A percentile compares a stretch with the other conserved stretches of the same genome.
Conservation (phyloP, 2,329 filamentous ascomycete species). For the Sporothrix protearum region DNA sequence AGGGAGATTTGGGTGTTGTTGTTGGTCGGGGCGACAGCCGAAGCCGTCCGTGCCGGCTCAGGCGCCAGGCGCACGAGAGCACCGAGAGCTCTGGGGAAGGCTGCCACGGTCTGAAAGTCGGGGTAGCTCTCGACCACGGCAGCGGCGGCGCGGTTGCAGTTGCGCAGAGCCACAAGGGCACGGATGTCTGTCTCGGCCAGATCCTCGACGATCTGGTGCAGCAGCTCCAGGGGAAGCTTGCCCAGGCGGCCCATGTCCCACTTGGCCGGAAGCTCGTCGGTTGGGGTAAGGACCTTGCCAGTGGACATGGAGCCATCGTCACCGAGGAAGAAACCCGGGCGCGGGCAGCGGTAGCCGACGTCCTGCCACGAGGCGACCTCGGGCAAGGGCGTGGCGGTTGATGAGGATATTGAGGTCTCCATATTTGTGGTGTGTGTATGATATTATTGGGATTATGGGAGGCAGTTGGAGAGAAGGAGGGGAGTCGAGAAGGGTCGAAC, state of each 20-base stretch:
- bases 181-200: conserved; percentile 23
- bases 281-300: conserved; percentile 14
- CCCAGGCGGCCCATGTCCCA: conserved; percentile 24
- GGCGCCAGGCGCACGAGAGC: conserved; percentile 23
- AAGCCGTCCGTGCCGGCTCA: neutral
- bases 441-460: too few relatives aligned
- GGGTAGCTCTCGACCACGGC: conserved; percentile 23
- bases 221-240: conserved; percentile 25
- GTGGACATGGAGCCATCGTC: conserved; percentile 25
- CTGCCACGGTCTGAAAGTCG: conserved; percentile 26
- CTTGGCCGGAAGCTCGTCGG: conserved; percentile 1
- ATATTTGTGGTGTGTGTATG: neutral
- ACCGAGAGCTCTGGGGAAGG: conserved; percentile 26
- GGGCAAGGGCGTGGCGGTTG: neutral
- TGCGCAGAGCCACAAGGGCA: conserved; percentile 26
- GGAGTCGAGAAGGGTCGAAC: neutral
- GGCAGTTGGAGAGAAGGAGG: neutral
- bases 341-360: conserved; percentile 26
- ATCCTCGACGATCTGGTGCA: conserved; percentile 23
- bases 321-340: conserved; percentile 28
- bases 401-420: neutral
- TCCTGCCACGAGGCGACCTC: conserved; percentile 25
- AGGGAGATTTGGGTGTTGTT: conserved; percentile 14
- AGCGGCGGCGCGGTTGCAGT: conserved; percentile 24
- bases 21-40: neutral